These are phyloP conservation scores for Aspergillus bertholletiae DNA, from an alignment of 495 filamentous ascomycete species.

Conservation along the genomic window DNA sequence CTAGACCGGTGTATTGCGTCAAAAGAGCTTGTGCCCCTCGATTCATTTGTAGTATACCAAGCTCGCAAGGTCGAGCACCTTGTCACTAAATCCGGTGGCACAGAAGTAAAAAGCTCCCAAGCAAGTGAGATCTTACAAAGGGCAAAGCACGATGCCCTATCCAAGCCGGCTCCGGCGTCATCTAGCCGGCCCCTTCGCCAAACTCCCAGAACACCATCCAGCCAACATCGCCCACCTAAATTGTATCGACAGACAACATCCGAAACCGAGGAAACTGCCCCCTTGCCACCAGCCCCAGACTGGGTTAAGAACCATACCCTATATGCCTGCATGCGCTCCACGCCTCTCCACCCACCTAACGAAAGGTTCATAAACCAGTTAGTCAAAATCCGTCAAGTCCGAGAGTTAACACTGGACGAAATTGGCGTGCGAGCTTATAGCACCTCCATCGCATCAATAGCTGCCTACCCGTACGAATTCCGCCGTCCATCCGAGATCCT, in stretches of 20 bases:
- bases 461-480: conserved; percentile 73
- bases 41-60: conserved; percentile 65
- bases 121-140: conserved; percentile 45
- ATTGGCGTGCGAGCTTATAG: conserved; percentile 87
- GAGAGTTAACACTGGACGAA: conserved; percentile 66
- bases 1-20: conserved; percentile 58
- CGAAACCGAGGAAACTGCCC: conserved; percentile 57
- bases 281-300: conserved; percentile 59
- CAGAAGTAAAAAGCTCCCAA: not conserved
- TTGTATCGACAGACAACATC: conserved; percentile 67
- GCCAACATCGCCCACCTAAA: conserved; percentile 29
- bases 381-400: conserved; percentile 66
- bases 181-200: not conserved
- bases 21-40: conserved; percentile 50
- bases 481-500: conserved; percentile 57
- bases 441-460: conserved; percentile 75
- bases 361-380: conserved; percentile 71
- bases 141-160: conserved; percentile 46
- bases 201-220: conserved; percentile 12
- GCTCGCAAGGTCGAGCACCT: conserved; percentile 31
- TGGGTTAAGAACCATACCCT: conserved; percentile 62
- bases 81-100: not conserved
- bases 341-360: conserved; percentile 69
- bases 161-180: conserved; percentile 14
- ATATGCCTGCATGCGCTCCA: conserved; percentile 80